Base-by-base conservation (phyloP, 768 basidiomycete genomes). In the Ramaria rubella region DNA sequence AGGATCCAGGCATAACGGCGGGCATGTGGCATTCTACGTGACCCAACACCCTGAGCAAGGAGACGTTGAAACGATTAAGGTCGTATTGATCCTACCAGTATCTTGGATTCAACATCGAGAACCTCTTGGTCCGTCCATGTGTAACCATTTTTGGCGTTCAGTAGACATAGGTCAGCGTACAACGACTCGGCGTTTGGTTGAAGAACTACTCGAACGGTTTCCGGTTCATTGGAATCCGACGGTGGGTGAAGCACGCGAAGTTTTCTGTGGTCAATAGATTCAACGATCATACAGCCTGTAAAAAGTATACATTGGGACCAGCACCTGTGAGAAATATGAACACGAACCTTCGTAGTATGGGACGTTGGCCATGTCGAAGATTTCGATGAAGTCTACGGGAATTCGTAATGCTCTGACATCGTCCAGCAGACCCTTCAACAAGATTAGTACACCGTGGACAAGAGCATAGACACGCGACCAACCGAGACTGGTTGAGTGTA, bases 401-500 rank as follows among this genome's bases (percentile, higher is more conserved):
- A 93, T 91, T 46, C 89, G 78, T 62, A 87, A 81, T 7, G 85
- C 84, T 46, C 87, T 81, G 53, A 93, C 83, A 65, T 93, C 90
- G 64, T 93, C 90, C 38, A 93, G 75, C 6, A 93, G 70, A 44
- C 85, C 83, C 90, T 92, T 63, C 23, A 57, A 44, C 48, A 48
- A 51, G 45, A 59, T 34, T 23, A 33, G 44, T 23, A 52, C 24
- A 24, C 29, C 40, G 29, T 40, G 29, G 6, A 30, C 19, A 36
- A 31, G n/a, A 40, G 19, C 48, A 12, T 21, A 38, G 51, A n/a
- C 24, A 21, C 8, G 19, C 38, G 19, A 49, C 74, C 49, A 38
- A 81, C 79, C 43, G 89, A 86, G 59, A 86, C 80, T 61, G 81
- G 88, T 66, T 84, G 83, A 65, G 86, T 85, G 68, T 92, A 90